Conservation (phyloP, 2,329 filamentous ascomycete genomes). For the Fusarium sp. region DNA sequence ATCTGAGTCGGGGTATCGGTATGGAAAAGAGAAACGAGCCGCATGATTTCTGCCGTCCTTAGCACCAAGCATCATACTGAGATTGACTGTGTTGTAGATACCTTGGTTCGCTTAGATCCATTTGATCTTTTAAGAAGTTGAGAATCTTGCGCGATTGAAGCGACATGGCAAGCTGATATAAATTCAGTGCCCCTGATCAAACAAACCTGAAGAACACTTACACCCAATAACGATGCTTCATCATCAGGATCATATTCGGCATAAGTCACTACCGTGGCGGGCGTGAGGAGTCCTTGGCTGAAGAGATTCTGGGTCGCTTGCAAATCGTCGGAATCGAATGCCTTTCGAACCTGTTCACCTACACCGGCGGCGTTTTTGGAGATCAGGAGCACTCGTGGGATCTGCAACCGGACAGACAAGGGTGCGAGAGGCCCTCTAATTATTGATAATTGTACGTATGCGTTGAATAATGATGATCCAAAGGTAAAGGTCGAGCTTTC, state of each 20-base stretch:
- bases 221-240: not conserved
- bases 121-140: fast-evolving
- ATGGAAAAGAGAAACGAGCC: fast-evolving
- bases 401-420: not conserved
- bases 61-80: fast-evolving
- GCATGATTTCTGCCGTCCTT: fast-evolving
- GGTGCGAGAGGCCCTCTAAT: fast-evolving
- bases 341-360: not conserved
- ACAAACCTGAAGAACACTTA: fast-evolving
- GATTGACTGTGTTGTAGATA: fast-evolving
- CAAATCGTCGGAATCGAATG: not conserved
- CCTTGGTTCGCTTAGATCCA: not conserved
- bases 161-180: fast-evolving
- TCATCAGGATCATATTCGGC: fast-evolving
- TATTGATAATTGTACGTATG: not conserved
- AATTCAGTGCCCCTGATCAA: not conserved
- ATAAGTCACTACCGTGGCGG: fast-evolving
- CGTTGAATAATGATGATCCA: fast-evolving
- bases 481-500: not conserved
- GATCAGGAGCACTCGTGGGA: fast-evolving
- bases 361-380: fast-evolving
- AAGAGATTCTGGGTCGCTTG: not conserved
- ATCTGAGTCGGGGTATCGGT: fast-evolving
- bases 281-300: fast-evolving
- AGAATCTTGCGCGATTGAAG: fast-evolving